Percentiles rank a stretch among this genome's conserved stretches.
These are phyloP conservation scores for Yarrowia galli DNA, from an alignment of 1,139 yeast species.

Conservation along the genomic window DNA sequence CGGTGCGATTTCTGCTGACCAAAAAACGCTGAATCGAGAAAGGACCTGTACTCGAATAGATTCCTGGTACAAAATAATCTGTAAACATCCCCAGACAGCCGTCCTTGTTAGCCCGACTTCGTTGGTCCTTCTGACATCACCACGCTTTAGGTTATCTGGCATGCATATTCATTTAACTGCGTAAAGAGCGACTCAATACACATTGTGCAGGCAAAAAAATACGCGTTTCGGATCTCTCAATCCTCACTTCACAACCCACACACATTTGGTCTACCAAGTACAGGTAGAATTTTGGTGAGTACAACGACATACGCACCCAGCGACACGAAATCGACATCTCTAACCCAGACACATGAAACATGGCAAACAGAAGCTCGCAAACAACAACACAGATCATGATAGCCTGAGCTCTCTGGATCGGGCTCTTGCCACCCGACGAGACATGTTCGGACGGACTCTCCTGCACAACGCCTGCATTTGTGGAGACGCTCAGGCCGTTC, in stretches of 20 bases:
- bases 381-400: constrained; percentile 9
- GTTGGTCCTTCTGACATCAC: not conserved
- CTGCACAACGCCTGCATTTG: constrained; percentile 64
- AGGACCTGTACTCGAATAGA: accelerated
- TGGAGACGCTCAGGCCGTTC: constrained; percentile 59
- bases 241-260: constrained; percentile 14
- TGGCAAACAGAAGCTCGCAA: constrained; percentile 36
- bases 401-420: constrained; percentile 28
- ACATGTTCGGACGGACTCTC: constrained; percentile 75
- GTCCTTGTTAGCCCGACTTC: not conserved
- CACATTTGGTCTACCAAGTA: constrained; percentile 22
- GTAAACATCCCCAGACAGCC: not conserved
- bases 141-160: constrained; percentile 22
- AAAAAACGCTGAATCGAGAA: not conserved
- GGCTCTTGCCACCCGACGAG: constrained; percentile 57
- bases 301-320: not conserved
- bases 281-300: constrained; percentile 31
- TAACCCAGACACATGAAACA: constrained; percentile 34
- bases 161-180: constrained; percentile 30
- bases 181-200: not conserved
- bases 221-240: constrained; percentile 17
- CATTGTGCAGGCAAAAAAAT: constrained; percentile 6
- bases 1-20: not conserved
- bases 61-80: not conserved
- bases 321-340: not conserved